Evolutionary conservation across 2,329 filamentous ascomycete species (phyloP).

Genomic region (Akanthomyces uredinophilus): DNA sequence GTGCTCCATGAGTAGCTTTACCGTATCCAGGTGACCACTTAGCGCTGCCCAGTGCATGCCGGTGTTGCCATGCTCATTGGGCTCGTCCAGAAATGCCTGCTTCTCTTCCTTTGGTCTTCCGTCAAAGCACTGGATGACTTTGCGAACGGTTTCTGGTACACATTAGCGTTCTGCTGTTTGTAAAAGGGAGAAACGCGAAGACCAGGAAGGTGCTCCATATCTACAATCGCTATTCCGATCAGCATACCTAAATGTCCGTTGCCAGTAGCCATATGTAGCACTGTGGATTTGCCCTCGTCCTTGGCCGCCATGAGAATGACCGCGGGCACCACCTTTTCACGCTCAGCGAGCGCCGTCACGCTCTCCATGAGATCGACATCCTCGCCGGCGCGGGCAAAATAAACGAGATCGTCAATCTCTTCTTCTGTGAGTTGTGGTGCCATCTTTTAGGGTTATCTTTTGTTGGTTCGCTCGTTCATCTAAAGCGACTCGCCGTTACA

Average conservation of each 20-base stretch:
- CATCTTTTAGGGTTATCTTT: conserved; percentile 28
- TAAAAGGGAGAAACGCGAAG: neutral
- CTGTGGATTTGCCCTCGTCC: conserved; percentile 73
- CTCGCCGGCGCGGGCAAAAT: conserved; percentile 77
- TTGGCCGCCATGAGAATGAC: conserved; percentile 65
- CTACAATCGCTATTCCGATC: accelerated
- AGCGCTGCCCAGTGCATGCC: conserved; percentile 90
- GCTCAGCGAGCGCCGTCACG: conserved; percentile 55
- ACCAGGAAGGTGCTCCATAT: neutral
- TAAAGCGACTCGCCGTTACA: conserved; percentile 13
- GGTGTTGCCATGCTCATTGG: conserved; percentile 83
- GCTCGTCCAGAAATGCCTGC: conserved; percentile 56
- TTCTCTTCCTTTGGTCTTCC: conserved; percentile 36
- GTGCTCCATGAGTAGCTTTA: conserved; percentile 69
- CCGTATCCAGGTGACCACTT: conserved; percentile 77
- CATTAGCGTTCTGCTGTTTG: conserved; percentile 8
- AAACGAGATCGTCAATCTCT: conserved; percentile 86
- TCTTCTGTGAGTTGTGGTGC: conserved; percentile 62
- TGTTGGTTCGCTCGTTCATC: neutral
- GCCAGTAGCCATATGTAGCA: conserved; percentile 85
- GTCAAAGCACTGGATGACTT: conserved; percentile 39
- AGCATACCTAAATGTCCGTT: conserved; percentile 76
- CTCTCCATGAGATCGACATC: conserved; percentile 57
- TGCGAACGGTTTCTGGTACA: conserved; percentile 38
- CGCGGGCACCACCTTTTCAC: conserved; percentile 54